These are phyloP conservation scores for Xanthoceras sorbifolium DNA, from an alignment of 345 rosid genomes.

Conservation along the genomic window DNA sequence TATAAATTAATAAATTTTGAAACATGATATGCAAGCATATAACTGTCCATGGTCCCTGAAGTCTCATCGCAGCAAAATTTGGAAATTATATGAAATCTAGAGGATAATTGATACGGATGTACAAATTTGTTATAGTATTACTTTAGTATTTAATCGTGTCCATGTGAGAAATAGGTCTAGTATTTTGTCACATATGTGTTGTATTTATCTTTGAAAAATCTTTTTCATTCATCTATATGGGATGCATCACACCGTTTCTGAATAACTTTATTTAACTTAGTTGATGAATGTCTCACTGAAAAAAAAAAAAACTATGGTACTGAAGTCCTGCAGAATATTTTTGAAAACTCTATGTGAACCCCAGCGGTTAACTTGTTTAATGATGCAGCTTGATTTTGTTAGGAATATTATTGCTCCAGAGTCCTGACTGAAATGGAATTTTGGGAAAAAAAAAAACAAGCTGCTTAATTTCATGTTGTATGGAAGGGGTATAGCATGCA, in stretches of 20 bases:
- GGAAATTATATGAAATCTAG: no score
- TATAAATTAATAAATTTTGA: no score
- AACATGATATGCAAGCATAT: no score
- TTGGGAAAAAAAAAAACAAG: not conserved
- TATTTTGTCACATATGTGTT: not conserved
- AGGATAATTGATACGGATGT: no score
- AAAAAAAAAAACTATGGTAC: not conserved
- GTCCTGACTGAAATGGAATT: not conserved
- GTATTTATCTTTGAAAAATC: no score
- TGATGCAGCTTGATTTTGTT: not conserved
- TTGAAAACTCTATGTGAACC: not conserved
- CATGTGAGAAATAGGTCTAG: not conserved
- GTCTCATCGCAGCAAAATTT: no score
- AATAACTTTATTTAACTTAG: not conserved
- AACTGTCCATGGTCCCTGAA: no score
- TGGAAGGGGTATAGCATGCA: not conserved
- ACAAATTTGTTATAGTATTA: no score
- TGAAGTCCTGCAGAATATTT: slow-evolving; percentile 2
- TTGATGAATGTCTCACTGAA: not conserved
- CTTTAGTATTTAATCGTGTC: not conserved
- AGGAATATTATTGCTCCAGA: not conserved
- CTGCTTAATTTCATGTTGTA: not conserved
- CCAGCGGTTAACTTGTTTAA: not conserved
- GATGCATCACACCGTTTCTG: not conserved
- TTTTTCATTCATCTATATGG: not conserved